Evolutionary conservation across 352 stramenopile genomes (phyloP).

Genomic region (Globisporangium carolinianum): DNA sequence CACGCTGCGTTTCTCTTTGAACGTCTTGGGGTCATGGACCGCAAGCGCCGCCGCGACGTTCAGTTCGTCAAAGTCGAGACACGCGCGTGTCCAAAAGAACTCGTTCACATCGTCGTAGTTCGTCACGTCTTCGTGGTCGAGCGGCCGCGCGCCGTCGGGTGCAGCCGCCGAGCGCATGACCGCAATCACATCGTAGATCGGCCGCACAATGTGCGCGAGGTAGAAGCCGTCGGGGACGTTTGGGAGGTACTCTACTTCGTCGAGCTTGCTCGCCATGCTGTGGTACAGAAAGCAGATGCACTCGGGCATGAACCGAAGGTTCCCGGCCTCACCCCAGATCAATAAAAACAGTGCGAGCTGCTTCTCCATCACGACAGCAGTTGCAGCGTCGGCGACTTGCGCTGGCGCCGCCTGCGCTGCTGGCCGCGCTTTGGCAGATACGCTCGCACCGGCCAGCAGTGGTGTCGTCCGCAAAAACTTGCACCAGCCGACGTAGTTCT

Average conservation of each 20-base stretch:
- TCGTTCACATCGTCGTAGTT: slow-evolving; percentile 90
- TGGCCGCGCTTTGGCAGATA: not conserved
- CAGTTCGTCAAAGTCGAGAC: slow-evolving; percentile 62
- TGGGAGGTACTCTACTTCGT: slow-evolving; percentile 47
- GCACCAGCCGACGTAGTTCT: slow-evolving; percentile 94
- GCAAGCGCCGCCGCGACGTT: slow-evolving; percentile 57
- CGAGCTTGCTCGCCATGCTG: slow-evolving; percentile 56
- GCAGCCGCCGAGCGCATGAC: slow-evolving; percentile 57
- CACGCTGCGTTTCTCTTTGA: slow-evolving; percentile 81
- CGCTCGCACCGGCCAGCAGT: slow-evolving; percentile 1
- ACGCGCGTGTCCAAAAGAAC: slow-evolving; percentile 75
- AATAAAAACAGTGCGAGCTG: slow-evolving; percentile 76
- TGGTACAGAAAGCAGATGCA: slow-evolving; percentile 88
- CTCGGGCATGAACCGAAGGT: slow-evolving; percentile 86
- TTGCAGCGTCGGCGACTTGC: slow-evolving; percentile 51
- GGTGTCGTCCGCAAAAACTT: slow-evolving; percentile 85
- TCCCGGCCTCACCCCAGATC: slow-evolving; percentile 80
- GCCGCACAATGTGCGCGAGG: slow-evolving; percentile 57
- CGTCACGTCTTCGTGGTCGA: slow-evolving; percentile 77
- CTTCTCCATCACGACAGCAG: slow-evolving; percentile 44
- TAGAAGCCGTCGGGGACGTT: slow-evolving; percentile 53
- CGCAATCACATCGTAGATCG: slow-evolving; percentile 70
- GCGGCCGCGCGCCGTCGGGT: slow-evolving; percentile 26
- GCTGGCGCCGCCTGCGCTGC: not conserved
- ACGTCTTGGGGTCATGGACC: slow-evolving; percentile 74